Evolutionary conservation across 116 monocot species (phyloP).

Genomic region (Iris pallida): DNA sequence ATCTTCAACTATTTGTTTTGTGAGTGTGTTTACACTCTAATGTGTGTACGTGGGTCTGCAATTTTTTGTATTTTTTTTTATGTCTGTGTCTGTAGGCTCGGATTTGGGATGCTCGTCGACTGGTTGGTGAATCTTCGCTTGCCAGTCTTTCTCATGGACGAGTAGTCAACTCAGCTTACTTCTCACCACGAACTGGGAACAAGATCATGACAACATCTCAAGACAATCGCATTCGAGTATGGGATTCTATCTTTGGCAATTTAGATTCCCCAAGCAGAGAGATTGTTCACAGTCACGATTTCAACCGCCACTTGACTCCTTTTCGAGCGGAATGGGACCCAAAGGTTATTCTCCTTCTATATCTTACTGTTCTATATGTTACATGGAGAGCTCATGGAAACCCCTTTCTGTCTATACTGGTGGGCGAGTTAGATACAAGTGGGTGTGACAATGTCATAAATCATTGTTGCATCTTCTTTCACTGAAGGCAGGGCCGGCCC

Average conservation of each 20-base stretch:
- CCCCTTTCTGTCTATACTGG: too few species aligned
- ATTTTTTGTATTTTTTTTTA: neutral
- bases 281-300: slow-evolving; percentile 96
- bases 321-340: slow-evolving; percentile 98
- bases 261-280: slow-evolving; percentile 71
- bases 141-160: slow-evolving; percentile 68
- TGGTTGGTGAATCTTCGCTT: slow-evolving; percentile 55
- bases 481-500: too few species aligned
- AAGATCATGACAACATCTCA: slow-evolving; percentile 88
- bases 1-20: neutral
- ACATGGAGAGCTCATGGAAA: too few species aligned
- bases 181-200: slow-evolving; percentile 68
- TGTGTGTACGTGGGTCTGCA: neutral
- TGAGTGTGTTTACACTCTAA: neutral
- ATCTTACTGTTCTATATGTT: neutral
- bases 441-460: too few species aligned
- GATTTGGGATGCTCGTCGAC: slow-evolving; percentile 73
- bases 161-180: slow-evolving; percentile 93
- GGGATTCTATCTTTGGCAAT: slow-evolving; percentile 88
- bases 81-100: slow-evolving; percentile 48
- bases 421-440: too few species aligned
- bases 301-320: slow-evolving; percentile 88
- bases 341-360: slow-evolving; percentile 43
- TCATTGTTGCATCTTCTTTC: too few species aligned
- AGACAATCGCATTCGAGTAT: slow-evolving; percentile 92